phyloP scores from a whole-genome alignment of 2,329 filamentous ascomycete species.

The Plectosphaerella sp. region DNA sequence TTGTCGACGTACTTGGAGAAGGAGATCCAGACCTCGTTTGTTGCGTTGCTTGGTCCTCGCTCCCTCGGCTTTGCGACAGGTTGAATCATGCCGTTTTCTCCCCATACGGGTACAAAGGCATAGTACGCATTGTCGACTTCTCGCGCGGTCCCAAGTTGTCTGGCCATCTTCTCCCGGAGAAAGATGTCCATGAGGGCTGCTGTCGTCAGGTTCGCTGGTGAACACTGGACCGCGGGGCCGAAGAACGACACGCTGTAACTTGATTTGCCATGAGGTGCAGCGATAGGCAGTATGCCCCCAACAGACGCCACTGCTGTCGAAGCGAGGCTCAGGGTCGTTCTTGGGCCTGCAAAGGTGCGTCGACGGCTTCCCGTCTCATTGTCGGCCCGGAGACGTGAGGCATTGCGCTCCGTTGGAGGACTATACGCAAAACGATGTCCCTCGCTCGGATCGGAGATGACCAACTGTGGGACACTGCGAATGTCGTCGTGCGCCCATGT shows the following conservation, averaged over 20 bases:
- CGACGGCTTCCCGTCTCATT: not conserved
- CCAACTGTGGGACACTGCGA: not conserved
- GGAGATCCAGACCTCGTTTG: conserved; percentile 5
- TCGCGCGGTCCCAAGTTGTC: not conserved
- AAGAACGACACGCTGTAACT: conserved; percentile 1
- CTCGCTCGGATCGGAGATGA: not conserved
- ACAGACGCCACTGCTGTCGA: conserved; percentile 1
- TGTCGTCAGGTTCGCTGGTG: not conserved
- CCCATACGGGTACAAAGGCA: conserved; percentile 2
- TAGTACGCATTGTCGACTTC: conserved; percentile 4
- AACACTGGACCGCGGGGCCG: conserved; percentile 1
- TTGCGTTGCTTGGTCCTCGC: not conserved
- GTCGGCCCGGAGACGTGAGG: not conserved
- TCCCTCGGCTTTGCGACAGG: not conserved
- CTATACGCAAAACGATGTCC: conserved; percentile 1
- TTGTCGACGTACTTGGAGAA: conserved; percentile 1
- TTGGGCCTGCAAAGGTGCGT: conserved; percentile 1
- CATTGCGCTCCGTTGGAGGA: not conserved
- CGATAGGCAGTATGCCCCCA: conserved; percentile 1
- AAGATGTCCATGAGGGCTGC: conserved; percentile 1
- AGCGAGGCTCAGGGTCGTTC: conserved; percentile 1
- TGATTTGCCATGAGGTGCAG: not conserved
- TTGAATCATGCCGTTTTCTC: not conserved
- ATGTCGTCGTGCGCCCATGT: not conserved
- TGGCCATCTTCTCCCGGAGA: conserved; percentile 1